phyloP scores from a whole-genome alignment of 495 filamentous ascomycete genomes.

The Mytilinidion resinicola region DNA sequence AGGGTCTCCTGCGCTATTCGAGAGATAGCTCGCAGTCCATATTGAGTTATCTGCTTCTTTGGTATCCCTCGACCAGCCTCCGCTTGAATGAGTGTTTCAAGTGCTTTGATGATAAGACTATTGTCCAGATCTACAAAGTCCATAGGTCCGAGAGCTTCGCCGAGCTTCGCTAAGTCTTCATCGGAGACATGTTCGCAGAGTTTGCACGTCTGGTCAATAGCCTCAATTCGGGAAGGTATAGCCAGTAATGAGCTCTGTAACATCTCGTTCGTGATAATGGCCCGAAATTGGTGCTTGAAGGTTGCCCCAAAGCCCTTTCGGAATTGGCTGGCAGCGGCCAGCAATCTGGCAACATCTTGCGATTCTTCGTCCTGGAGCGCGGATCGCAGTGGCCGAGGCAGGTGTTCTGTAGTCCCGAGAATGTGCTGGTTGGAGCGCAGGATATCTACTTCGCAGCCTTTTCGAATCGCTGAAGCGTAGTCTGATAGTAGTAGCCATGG shows the following conservation, averaged over 20 bases:
- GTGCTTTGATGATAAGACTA: slow-evolving; percentile 46
- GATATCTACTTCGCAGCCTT: slow-evolving; percentile 70
- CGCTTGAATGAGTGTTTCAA: slow-evolving; percentile 32
- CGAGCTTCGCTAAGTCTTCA: slow-evolving; percentile 51
- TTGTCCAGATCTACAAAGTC: slow-evolving; percentile 52
- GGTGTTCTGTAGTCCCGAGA: slow-evolving; percentile 4
- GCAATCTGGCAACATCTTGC: slow-evolving; percentile 9
- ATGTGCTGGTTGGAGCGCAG: slow-evolving; percentile 50
- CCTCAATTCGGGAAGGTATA: slow-evolving; percentile 60
- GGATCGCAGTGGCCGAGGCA: slow-evolving; percentile 7
- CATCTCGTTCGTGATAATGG: slow-evolving; percentile 48
- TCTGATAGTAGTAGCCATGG: slow-evolving; percentile 81
- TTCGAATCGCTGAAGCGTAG: slow-evolving; percentile 66
- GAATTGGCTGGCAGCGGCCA: slow-evolving; percentile 21
- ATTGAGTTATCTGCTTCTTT: slow-evolving; percentile 44
- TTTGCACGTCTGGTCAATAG: slow-evolving; percentile 63
- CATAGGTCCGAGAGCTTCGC: slow-evolving; percentile 41
- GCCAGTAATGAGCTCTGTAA: slow-evolving; percentile 60
- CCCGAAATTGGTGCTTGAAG: slow-evolving; percentile 14
- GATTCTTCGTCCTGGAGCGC: slow-evolving; percentile 1
- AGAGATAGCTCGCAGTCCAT: slow-evolving; percentile 63
- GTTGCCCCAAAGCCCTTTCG: slow-evolving; percentile 7
- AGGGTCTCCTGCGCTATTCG: slow-evolving; percentile 74
- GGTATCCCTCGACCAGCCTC: slow-evolving; percentile 34
- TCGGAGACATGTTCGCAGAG: slow-evolving; percentile 69